Evolutionary conservation across 371 early-diverging fungal species (phyloP).

Genomic region (Mucor indicus): DNA sequence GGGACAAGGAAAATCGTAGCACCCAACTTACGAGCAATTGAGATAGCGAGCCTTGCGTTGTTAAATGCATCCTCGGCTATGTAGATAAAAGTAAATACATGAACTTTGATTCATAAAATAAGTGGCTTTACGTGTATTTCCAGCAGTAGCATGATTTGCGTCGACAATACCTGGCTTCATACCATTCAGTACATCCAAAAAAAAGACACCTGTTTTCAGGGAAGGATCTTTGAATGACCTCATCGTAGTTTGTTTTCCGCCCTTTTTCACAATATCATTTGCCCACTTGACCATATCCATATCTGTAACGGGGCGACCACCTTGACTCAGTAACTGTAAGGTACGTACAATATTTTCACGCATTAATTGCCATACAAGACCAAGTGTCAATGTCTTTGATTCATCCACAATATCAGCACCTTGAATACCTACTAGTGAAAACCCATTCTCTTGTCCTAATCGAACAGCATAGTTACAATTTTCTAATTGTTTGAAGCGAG

Average conservation of each 20-base stretch:
- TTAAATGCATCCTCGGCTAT: slow-evolving; percentile 73
- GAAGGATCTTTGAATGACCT: slow-evolving; percentile 80
- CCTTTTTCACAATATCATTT: slow-evolving; percentile 70
- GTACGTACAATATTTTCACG: slow-evolving; percentile 93
- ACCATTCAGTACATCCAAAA: slow-evolving; percentile 90
- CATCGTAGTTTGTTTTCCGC: slow-evolving; percentile 72
- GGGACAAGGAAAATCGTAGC: slow-evolving; percentile 94
- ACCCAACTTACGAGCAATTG: slow-evolving; percentile 93
- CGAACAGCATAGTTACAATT: slow-evolving; percentile 92
- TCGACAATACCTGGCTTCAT: slow-evolving; percentile 90
- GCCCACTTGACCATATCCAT: slow-evolving; percentile 93
- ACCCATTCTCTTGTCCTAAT: slow-evolving; percentile 81
- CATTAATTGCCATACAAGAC: slow-evolving; percentile 96
- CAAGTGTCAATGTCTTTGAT: slow-evolving; percentile 80
- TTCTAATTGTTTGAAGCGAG: slow-evolving; percentile 94
- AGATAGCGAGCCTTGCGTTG: slow-evolving; percentile 92
- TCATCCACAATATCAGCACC: slow-evolving; percentile 95
- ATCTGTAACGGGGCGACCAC: slow-evolving; percentile 84
- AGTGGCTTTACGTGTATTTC: too few species aligned
- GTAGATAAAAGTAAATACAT: too few species aligned
- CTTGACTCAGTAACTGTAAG: slow-evolving; percentile 76
- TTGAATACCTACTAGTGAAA: slow-evolving; percentile 93
- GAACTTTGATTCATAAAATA: too few species aligned
- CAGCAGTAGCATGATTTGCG: slow-evolving; percentile 73
- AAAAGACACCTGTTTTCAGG: slow-evolving; percentile 76